phyloP scores from a whole-genome alignment of 305 asterid species.

The Fraxinus platypoda region DNA sequence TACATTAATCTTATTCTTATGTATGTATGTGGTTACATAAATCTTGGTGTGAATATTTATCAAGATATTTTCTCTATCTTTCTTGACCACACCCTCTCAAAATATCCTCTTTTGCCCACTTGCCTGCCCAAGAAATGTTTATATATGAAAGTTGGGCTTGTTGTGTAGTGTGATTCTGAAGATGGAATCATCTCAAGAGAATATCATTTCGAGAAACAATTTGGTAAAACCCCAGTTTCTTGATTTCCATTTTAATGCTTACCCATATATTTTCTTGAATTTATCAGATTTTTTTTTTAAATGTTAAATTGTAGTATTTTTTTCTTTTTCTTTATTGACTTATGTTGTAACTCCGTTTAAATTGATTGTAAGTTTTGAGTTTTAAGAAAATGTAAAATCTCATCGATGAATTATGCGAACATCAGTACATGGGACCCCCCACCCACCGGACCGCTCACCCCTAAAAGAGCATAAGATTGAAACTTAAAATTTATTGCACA shows the following conservation, averaged over 20 bases:
- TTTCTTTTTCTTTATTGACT: neutral
- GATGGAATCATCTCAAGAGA: slow-evolving; percentile 45
- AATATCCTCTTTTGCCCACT: slow-evolving; percentile 31
- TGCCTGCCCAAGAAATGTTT: slow-evolving; percentile 18
- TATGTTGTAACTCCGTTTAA: neutral
- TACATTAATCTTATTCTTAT: neutral
- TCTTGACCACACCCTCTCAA: slow-evolving; percentile 34
- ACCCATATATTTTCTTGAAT: slow-evolving; percentile 1
- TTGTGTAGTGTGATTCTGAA: slow-evolving; percentile 1
- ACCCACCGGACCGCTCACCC: neutral
- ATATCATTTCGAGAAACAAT: slow-evolving; percentile 31
- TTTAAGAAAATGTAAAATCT: neutral
- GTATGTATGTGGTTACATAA: slow-evolving; percentile 11
- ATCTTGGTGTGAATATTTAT: slow-evolving; percentile 25
- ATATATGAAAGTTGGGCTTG: neutral
- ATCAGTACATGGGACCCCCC: too few relatives aligned
- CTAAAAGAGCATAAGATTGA: neutral
- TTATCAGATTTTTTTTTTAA: neutral
- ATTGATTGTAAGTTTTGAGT: neutral
- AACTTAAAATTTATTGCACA: neutral
- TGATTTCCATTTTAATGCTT: neutral
- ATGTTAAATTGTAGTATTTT: neutral
- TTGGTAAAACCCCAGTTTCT: slow-evolving; percentile 34
- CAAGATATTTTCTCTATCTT: slow-evolving; percentile 22
- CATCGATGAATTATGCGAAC: neutral